These are phyloP conservation scores for Grigorovia jiainica DNA, from an alignment of 805 yeast genomes.

Conservation along the genomic window DNA sequence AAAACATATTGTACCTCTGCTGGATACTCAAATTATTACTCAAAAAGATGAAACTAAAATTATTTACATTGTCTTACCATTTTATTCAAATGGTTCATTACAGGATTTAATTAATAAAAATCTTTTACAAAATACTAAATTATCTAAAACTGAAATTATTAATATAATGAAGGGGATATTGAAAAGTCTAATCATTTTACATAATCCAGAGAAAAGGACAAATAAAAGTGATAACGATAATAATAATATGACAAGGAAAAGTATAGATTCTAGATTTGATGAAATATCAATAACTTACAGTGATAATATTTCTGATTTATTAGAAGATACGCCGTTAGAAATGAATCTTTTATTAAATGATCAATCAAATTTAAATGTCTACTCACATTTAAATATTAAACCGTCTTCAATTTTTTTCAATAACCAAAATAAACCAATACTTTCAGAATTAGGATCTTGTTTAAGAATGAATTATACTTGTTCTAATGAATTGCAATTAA, in stretches of 20 bases:
- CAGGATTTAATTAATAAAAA: constrained; percentile 70
- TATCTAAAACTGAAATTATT: constrained; percentile 57
- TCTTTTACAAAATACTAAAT: constrained; percentile 41
- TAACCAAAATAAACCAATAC: constrained; percentile 63
- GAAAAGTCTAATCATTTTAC: constrained; percentile 69
- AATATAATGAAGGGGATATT: constrained; percentile 58
- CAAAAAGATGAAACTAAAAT: constrained; percentile 75
- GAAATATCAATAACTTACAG: constrained; percentile 14
- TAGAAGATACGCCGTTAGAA: constrained; percentile 10
- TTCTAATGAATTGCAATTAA: constrained; percentile 56
- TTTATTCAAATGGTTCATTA: constrained; percentile 59
- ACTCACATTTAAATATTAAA: constrained; percentile 79
- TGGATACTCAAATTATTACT: constrained; percentile 63
- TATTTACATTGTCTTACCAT: constrained; percentile 73
- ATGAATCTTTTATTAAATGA: constrained; percentile 1
- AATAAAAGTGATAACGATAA: constrained; percentile 2
- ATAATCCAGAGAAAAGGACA: constrained; percentile 28
- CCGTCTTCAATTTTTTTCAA: constrained; percentile 84
- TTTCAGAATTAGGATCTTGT: constrained; percentile 81
- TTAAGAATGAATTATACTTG: constrained; percentile 48
- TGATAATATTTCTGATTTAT: constrained; percentile 22
- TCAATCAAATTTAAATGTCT: constrained; percentile 19
- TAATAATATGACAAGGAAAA: not conserved
- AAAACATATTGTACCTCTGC: constrained; percentile 56
- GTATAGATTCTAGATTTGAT: constrained; percentile 2